Percentiles rank a stretch among this genome's conserved stretches.
These are phyloP conservation scores for Pleurotus tuoliensis DNA, from an alignment of 768 basidiomycete species.

Conservation along the genomic window DNA sequence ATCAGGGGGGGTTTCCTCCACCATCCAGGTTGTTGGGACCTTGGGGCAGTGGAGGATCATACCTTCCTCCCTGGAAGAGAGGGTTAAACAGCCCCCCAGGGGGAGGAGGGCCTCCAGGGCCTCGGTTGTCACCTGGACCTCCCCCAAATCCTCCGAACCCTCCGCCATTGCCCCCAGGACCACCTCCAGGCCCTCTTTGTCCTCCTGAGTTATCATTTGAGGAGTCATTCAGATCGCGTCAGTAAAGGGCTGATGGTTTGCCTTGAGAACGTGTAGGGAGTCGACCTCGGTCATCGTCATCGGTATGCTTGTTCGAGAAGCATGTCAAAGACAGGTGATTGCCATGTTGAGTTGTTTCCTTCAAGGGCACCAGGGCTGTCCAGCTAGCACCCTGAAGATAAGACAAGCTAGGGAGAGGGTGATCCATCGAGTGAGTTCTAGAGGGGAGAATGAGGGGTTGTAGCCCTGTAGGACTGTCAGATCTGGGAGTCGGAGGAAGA, in stretches of 20 bases:
- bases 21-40: not conserved
- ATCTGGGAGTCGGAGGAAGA: not conserved
- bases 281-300: too few relatives aligned
- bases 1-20: not conserved
- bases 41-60: not conserved
- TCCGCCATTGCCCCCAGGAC: not conserved
- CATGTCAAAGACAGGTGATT: too few relatives aligned
- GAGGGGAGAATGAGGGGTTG: not conserved
- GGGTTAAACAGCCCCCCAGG: not conserved
- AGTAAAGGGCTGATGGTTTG: too few relatives aligned
- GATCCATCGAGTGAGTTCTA: not conserved
- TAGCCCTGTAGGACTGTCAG: not conserved
- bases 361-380: too few relatives aligned
- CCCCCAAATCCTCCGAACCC: not conserved
- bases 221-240: too few relatives aligned
- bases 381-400: too few relatives aligned
- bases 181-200: not conserved
- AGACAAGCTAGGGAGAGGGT: too few relatives aligned
- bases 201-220: too few relatives aligned
- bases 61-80: not conserved
- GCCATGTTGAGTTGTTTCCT: too few relatives aligned
- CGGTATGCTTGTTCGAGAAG: too few relatives aligned
- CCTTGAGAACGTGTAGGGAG: too few relatives aligned
- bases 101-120: not conserved
- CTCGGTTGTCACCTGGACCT: not conserved